phyloP scores from a whole-genome alignment of 176 grass and related monocot genomes.

The Oryza coarctata region DNA sequence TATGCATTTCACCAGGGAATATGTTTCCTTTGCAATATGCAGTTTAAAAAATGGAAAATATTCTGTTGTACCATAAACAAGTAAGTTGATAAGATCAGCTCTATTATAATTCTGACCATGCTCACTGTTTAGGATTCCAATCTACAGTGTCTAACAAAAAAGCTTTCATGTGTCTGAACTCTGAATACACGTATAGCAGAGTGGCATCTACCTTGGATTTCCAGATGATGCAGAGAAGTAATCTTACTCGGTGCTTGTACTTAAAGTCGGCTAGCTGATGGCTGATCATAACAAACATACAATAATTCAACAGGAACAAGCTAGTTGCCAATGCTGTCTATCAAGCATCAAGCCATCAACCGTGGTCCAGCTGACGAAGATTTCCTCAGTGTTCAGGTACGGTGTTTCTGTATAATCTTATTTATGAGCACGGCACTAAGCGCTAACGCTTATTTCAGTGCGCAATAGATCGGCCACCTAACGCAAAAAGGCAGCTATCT shows the following conservation, averaged over 20 bases:
- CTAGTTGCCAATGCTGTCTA: conserved; percentile 10
- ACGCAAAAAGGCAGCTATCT: not conserved
- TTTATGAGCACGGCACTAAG: not conserved
- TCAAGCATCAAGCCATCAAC: not conserved
- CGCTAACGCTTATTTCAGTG: not conserved
- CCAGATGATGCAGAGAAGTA: conserved; percentile 1
- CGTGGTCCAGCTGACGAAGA: not conserved
- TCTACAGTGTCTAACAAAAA: not conserved
- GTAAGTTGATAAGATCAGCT: not conserved
- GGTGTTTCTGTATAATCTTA: not conserved
- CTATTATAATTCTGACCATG: not conserved
- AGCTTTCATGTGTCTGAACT: conserved; percentile 14
- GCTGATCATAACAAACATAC: not conserved
- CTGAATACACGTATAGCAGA: not conserved
- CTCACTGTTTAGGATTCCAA: not conserved
- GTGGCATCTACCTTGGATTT: not conserved
- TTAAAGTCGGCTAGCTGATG: conserved; percentile 4
- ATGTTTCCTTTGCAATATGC: not conserved
- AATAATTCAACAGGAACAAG: not conserved
- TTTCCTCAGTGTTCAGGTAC: conserved; percentile 29
- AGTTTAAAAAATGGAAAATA: not conserved
- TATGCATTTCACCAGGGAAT: not conserved
- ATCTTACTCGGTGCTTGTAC: not conserved
- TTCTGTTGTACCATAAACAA: not conserved
- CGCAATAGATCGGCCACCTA: conserved; percentile 34